Base-by-base conservation (phyloP, 164 flowering plant genomes). In the Houttuynia cordata region DNA sequence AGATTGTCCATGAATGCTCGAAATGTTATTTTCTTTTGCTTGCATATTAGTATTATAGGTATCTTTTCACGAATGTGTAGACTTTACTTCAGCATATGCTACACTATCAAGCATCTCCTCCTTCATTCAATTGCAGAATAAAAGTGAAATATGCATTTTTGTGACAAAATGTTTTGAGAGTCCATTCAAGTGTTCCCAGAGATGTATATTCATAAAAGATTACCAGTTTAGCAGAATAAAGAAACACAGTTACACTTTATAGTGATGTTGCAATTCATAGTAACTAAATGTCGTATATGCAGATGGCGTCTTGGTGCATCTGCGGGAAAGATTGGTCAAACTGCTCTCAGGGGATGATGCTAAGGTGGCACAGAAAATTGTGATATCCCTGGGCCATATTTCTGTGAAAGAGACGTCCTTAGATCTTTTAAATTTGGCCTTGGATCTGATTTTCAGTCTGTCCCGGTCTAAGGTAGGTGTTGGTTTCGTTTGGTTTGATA, bases 371-470 rank as follows among this genome's bases (percentile, higher is more conserved):
- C 97, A 88, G 75, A 88, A 74, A 70, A 80, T 73, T 70, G 85
- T 81, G 40, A 65, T 93, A 40, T 74, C 97, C 61, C 77, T 93
- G 68, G 99, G 99, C 34, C 99, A 93, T 75, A 75, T 91, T 25
- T 83, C 89, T 69, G 63, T 74, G 25, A 86, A 78, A 55, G 97
- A 90, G 72, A 75, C 80, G 62, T 77, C 87, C 57, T 50, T 77
- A 66, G 63, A 83, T n/a, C 75, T 68, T 62, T 66, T 91, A 51
- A 78, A 76, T 69, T 63, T 73, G 68, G 88, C 93, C 53, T 84
- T 88, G 40, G 88, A 85, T 66, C 73, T 90, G 62, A 81, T 85
- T 61, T 90, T 90, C 67, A 75, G 88, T 68, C 91, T 93, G 54
- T 72, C 83, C 71, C 83, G 96, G 63, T 90, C 91, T 63, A 93